Conservation (phyloP, 1,284 basidiomycete species). For the Ganoderma boninense region DNA sequence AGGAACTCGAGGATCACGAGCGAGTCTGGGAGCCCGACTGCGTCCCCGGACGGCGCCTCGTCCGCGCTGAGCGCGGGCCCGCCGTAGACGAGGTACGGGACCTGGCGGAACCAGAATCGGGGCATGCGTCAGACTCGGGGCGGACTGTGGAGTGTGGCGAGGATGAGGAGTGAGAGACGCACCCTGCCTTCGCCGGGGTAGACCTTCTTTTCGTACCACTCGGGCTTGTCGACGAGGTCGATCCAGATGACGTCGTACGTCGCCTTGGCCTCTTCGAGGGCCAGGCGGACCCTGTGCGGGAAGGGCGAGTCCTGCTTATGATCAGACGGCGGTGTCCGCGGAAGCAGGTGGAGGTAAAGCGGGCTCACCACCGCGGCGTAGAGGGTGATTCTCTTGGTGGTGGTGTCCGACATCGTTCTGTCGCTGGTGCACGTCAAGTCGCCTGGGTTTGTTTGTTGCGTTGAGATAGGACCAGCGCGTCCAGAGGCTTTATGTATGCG, state of each 20-base stretch:
- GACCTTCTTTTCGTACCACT: constrained; percentile 67
- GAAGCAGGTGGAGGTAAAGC: neutral
- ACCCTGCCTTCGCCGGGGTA: constrained; percentile 68
- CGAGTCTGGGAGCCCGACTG: constrained; percentile 66
- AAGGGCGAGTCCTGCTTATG: constrained; percentile 14
- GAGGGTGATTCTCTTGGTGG: constrained; percentile 48
- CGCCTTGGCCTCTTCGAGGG: constrained; percentile 61
- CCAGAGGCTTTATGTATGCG: neutral
- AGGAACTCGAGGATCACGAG: constrained; percentile 68
- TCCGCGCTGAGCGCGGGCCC: constrained; percentile 58
- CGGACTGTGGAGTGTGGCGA: neutral
- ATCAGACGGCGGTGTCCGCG: neutral
- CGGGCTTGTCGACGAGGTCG: constrained; percentile 69
- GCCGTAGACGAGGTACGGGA: constrained; percentile 65
- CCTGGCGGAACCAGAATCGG: constrained; percentile 28
- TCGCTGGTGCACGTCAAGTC: neutral
- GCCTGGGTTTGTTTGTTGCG: neutral
- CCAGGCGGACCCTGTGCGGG: constrained; percentile 43
- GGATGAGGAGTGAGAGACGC: neutral
- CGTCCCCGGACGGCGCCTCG: constrained; percentile 58
- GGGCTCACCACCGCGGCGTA: constrained; percentile 55
- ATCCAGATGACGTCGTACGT: constrained; percentile 60
- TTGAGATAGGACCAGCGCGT: neutral
- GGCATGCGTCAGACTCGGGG: no score
- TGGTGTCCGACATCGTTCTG: constrained; percentile 4